phyloP scores from a whole-genome alignment of 495 filamentous ascomycete genomes.

The Aspergillus asperescens region DNA sequence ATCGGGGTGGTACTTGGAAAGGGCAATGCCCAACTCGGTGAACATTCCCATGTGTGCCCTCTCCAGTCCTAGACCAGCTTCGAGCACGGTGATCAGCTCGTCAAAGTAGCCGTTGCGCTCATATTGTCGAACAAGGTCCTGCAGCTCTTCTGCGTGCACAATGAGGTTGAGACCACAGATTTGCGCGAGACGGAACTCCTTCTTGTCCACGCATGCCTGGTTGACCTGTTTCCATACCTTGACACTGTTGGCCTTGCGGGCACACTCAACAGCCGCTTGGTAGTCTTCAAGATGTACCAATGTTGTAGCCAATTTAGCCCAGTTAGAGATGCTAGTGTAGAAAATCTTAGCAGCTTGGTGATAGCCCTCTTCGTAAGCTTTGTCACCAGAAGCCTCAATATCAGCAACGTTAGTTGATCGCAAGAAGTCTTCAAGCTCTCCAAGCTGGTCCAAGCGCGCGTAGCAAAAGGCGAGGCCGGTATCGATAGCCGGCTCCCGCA shows the following conservation, averaged over 20 bases:
- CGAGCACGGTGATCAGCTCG: conserved; percentile 88
- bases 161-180: conserved; percentile 99
- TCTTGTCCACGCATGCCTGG: conserved; percentile 93
- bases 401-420: conserved; percentile 91
- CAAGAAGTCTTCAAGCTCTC: conserved; percentile 95
- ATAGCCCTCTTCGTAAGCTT: conserved; percentile 90
- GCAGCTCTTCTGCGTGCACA: conserved; percentile 93
- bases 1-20: conserved; percentile 95
- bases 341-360: conserved; percentile 99
- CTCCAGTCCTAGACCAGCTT: conserved; percentile 93
- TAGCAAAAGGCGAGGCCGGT: conserved; percentile 91
- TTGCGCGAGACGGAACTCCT: conserved; percentile 98
- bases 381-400: conserved; percentile 93
- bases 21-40: conserved; percentile 88
- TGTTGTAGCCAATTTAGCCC: conserved; percentile 97
- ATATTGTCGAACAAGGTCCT: conserved; percentile 91
- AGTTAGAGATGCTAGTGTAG: conserved; percentile 97
- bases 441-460: conserved; percentile 83
- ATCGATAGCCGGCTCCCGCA: conserved; percentile 91
- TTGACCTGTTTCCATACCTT: conserved; percentile 99
- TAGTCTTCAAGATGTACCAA: conserved; percentile 95
- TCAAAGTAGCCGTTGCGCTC: conserved; percentile 98
- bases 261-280: conserved; percentile 96
- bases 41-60: conserved; percentile 94
- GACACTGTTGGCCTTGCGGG: conserved; percentile 98